These are phyloP conservation scores for Vickermania spadyakhi DNA, from an alignment of 208 protist species.

Conservation along the genomic window DNA sequence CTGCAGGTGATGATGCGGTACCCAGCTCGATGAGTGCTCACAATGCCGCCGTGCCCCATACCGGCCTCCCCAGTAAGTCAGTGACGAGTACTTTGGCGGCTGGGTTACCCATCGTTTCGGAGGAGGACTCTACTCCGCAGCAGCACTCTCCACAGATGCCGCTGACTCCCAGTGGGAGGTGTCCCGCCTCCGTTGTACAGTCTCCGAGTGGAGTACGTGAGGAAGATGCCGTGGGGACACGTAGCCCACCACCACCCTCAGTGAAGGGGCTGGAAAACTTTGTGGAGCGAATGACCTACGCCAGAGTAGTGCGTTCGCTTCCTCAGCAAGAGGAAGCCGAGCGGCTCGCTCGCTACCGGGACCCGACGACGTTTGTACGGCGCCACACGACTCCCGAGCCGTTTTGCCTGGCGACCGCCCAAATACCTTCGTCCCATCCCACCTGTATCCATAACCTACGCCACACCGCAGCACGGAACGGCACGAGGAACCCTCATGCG, in stretches of 20 bases:
- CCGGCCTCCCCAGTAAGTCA: too few relatives aligned
- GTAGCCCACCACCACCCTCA: neutral
- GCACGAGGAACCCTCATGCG: too few relatives aligned
- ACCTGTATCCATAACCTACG: neutral
- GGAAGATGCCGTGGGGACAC: neutral
- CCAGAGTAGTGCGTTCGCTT: slow-evolving; percentile 17
- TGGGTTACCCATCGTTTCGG: neutral
- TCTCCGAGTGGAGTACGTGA: neutral
- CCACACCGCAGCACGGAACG: too few relatives aligned
- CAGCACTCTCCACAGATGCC: too few relatives aligned
- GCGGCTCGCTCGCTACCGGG: slow-evolving; percentile 20
- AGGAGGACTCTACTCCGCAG: too few relatives aligned
- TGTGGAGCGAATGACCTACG: slow-evolving; percentile 29
- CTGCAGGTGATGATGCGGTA: neutral
- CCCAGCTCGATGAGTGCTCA: neutral
- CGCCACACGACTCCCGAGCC: slow-evolving; percentile 27
- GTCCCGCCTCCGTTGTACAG: neutral
- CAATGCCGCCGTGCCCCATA: too few relatives aligned
- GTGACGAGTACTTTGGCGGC: too few relatives aligned
- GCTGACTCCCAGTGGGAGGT: too few relatives aligned
- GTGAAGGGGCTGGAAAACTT: slow-evolving; percentile 25
- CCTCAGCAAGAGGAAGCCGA: slow-evolving; percentile 23
- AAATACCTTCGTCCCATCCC: neutral
- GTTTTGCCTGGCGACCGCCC: slow-evolving; percentile 9
- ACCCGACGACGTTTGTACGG: slow-evolving; percentile 21